A percentile compares a stretch with the other conserved stretches of the same genome.
Evolutionary conservation across 495 filamentous ascomycete species (phyloP).

Genomic region (Diplogelasinospora grovesii): DNA sequence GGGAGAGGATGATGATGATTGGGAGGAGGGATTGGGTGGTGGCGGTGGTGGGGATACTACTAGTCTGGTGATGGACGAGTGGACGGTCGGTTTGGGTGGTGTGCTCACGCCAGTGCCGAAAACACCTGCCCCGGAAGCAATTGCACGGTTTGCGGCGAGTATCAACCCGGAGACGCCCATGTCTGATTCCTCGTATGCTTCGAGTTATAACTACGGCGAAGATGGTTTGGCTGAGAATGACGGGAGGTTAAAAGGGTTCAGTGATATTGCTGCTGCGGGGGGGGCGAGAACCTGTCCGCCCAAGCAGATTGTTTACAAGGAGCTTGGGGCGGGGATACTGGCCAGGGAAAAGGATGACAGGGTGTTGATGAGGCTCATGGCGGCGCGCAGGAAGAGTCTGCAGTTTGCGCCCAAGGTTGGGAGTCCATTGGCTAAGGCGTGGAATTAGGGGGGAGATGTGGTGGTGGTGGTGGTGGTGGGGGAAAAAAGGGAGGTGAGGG

Average conservation of each 20-base stretch:
- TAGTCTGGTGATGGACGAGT: slow-evolving; percentile 24
- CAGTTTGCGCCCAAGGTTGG: slow-evolving; percentile 73
- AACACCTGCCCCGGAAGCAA: slow-evolving; percentile 45
- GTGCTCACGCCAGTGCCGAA: slow-evolving; percentile 45
- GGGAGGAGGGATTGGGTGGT: slow-evolving; percentile 27
- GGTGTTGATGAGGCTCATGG: slow-evolving; percentile 60
- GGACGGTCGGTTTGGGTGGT: slow-evolving; percentile 23
- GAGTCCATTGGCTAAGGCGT: slow-evolving; percentile 61
- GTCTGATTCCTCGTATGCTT: background rate
- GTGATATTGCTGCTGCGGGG: slow-evolving; percentile 48
- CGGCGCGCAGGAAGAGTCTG: slow-evolving; percentile 72
- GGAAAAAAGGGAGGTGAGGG: background rate
- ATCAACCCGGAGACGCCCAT: slow-evolving; percentile 29
- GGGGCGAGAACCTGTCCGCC: slow-evolving; percentile 70
- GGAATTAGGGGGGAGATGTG: slow-evolving; percentile 26
- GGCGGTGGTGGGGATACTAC: slow-evolving; percentile 32
- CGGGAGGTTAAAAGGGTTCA: no score
- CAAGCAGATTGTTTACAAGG: slow-evolving; percentile 39
- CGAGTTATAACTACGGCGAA: no score
- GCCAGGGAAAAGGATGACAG: slow-evolving; percentile 37
- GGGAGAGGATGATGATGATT: slow-evolving; percentile 19
- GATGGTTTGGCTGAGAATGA: no score
- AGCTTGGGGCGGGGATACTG: slow-evolving; percentile 31
- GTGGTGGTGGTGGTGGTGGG: no score
- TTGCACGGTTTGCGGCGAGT: slow-evolving; percentile 37